phyloP scores from a whole-genome alignment of 441 rosid species.

The Viola pubescens region DNA sequence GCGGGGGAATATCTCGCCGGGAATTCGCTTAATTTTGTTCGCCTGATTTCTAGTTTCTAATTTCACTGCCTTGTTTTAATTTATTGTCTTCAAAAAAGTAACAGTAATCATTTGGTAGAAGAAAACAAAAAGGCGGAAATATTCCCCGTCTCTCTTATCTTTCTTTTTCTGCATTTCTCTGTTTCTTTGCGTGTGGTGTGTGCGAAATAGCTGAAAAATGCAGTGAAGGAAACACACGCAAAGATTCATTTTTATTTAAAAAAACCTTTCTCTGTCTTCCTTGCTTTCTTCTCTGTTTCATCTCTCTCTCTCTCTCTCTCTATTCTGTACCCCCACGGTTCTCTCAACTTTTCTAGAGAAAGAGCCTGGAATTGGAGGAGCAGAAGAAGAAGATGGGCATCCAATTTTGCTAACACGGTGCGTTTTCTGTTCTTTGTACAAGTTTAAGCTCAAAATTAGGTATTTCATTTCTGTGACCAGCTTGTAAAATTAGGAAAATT shows the following conservation, averaged over 20 bases:
- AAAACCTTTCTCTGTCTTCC: too few species aligned
- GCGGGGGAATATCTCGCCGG: slow-evolving; percentile 52
- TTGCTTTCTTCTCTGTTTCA: neutral
- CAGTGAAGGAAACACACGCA: slow-evolving; percentile 34
- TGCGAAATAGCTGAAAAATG: slow-evolving; percentile 26
- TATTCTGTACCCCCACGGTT: neutral
- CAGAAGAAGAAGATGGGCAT: too few species aligned
- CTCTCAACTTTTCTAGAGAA: neutral
- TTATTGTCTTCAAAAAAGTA: neutral
- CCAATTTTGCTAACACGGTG: too few species aligned
- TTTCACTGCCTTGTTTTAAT: slow-evolving; percentile 14
- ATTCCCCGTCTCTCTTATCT: neutral
- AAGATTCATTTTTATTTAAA: slow-evolving; percentile 23
- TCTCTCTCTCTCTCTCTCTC: slow-evolving; percentile 7
- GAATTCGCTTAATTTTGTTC: slow-evolving; percentile 1
- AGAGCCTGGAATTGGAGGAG: too few species aligned
- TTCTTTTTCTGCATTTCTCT: neutral
- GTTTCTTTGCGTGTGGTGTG: slow-evolving; percentile 22
- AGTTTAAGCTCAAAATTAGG: neutral
- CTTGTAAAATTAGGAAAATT: too few species aligned
- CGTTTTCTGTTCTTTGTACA: too few species aligned
- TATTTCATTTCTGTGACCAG: neutral
- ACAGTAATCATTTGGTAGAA: slow-evolving; percentile 27
- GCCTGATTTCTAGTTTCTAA: neutral
- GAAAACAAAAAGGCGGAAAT: slow-evolving; percentile 24